These are phyloP conservation scores for Hanseniaspora lindneri DNA, from an alignment of 805 yeast species.

Conservation along the genomic window DNA sequence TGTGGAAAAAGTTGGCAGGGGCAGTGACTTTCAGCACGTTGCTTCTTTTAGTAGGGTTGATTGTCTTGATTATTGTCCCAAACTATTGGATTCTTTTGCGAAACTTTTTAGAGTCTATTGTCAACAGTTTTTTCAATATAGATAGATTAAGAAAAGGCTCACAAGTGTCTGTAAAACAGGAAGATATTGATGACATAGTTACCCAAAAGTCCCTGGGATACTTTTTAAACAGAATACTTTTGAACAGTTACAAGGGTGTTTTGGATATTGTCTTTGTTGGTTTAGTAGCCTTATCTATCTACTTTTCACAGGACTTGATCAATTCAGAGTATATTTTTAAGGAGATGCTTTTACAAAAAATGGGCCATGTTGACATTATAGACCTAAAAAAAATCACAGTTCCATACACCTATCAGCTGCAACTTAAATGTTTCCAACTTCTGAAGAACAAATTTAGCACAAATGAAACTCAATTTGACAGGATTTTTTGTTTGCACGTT, in stretches of 20 bases:
- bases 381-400: not conserved
- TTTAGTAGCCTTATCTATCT: slow-evolving; percentile 35
- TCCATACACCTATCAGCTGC: not conserved
- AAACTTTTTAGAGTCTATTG: slow-evolving; percentile 17
- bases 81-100: slow-evolving; percentile 11
- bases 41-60: not conserved
- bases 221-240: not conserved
- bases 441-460: not conserved
- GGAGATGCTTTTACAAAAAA: slow-evolving; percentile 43
- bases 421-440: not conserved
- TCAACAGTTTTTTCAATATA: not conserved
- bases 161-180: too few relatives aligned
- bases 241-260: slow-evolving; percentile 18
- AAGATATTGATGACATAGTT: too few relatives aligned
- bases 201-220: too few relatives aligned
- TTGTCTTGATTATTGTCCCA: slow-evolving; percentile 5
- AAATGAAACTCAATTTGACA: not conserved
- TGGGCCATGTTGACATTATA: slow-evolving; percentile 36
- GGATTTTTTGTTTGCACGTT: not conserved
- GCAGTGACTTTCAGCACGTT: not conserved
- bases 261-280: slow-evolving; percentile 30
- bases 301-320: slow-evolving; percentile 59
- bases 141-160: not conserved
- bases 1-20: not conserved
- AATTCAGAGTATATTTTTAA: slow-evolving; percentile 57